phyloP scores from a whole-genome alignment of 768 basidiomycete species.

The Auricularia auricula-judae region DNA sequence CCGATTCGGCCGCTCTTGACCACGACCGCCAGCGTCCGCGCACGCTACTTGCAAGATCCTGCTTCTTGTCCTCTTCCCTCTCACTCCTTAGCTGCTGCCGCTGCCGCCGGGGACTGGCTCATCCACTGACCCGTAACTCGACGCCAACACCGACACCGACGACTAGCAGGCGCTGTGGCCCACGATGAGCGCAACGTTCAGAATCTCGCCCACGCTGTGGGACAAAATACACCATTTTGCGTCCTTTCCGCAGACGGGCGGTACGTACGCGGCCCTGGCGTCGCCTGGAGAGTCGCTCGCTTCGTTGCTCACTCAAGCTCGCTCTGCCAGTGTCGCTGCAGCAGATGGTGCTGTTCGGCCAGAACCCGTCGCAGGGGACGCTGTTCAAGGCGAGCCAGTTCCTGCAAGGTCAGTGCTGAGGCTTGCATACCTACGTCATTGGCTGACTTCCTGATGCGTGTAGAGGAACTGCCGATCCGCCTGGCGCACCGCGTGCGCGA shows the following conservation, averaged over 20 bases:
- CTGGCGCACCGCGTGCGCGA: constrained; percentile 95
- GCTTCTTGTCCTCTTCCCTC: too few relatives aligned
- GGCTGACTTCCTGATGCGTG: constrained; percentile 8
- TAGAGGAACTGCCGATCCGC: constrained; percentile 90
- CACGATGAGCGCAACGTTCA: constrained; percentile 37
- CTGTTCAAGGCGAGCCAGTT: constrained; percentile 88
- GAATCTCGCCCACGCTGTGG: constrained; percentile 72
- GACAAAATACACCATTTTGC: constrained; percentile 87
- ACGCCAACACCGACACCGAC: too few relatives aligned
- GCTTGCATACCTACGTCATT: background rate
- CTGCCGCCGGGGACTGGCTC: too few relatives aligned
- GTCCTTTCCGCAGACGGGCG: constrained; percentile 86
- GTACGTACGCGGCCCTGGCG: constrained; percentile 28
- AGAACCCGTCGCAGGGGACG: constrained; percentile 91
- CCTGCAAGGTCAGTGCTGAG: constrained; percentile 44
- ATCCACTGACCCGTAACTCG: too few relatives aligned
- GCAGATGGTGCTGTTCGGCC: constrained; percentile 97
- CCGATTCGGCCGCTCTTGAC: too few relatives aligned
- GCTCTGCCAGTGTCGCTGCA: constrained; percentile 67
- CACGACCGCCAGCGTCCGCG: too few relatives aligned
- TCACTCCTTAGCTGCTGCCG: too few relatives aligned
- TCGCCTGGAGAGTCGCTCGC: background rate
- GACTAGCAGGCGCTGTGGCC: too few relatives aligned
- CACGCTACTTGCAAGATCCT: too few relatives aligned
- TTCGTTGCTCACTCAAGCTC: background rate